Evolutionary conservation across 768 basidiomycete genomes (phyloP).

Genomic region (Pisolithus marmoratus): DNA sequence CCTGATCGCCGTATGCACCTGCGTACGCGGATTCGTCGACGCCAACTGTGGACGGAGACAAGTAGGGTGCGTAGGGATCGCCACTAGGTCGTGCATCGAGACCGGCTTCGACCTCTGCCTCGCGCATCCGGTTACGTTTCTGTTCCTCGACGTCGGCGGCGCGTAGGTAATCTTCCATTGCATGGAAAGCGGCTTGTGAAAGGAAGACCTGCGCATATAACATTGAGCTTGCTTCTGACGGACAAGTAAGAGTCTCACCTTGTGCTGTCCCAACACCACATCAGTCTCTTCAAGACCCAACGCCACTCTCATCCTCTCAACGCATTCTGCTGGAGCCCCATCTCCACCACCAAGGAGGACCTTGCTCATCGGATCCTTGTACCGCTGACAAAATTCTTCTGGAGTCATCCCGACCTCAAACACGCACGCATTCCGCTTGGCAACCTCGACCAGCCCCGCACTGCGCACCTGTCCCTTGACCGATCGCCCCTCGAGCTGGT

Average conservation of each 20-base stretch:
- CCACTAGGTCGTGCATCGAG: constrained; percentile 47
- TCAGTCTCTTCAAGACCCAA: constrained; percentile 62
- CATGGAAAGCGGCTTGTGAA: constrained; percentile 78
- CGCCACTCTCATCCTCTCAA: constrained; percentile 52
- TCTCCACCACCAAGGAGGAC: constrained; percentile 37
- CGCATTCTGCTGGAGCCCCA: constrained; percentile 53
- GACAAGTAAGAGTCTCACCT: constrained; percentile 42
- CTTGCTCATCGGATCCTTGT: constrained; percentile 57
- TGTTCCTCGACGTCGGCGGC: constrained; percentile 81
- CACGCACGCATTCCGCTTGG: constrained; percentile 55
- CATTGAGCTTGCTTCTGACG: constrained; percentile 5
- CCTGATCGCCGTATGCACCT: constrained; percentile 47
- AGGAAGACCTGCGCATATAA: constrained; percentile 71
- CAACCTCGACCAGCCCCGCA: constrained; percentile 72
- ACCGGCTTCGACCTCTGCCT: constrained; percentile 69
- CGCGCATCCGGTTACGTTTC: constrained; percentile 71
- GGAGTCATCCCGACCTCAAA: constrained; percentile 85
- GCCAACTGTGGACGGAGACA: constrained; percentile 42
- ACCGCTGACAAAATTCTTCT: constrained; percentile 82
- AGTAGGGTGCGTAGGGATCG: constrained; percentile 80
- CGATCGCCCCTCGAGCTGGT: constrained; percentile 87
- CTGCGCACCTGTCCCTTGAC: constrained; percentile 91
- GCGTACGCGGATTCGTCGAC: constrained; percentile 29
- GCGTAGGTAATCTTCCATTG: constrained; percentile 82
- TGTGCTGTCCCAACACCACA: constrained; percentile 75